These are phyloP conservation scores for Phylloporus arenicola DNA, from an alignment of 768 basidiomycete genomes.

Conservation along the genomic window DNA sequence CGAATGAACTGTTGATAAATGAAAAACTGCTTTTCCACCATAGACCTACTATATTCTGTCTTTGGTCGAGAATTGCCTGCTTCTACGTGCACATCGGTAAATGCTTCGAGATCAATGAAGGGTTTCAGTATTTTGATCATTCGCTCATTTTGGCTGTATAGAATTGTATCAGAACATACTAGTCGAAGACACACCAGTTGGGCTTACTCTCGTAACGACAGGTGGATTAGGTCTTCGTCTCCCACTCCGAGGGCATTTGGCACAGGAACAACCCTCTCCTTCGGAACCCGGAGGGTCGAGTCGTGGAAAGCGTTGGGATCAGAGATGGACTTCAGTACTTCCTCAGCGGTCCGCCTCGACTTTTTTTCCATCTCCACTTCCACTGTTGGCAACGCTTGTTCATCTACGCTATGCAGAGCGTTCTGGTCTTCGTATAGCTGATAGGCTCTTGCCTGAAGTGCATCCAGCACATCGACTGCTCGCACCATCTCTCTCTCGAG, in stretches of 20 bases:
- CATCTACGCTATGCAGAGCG: slow-evolving; percentile 3
- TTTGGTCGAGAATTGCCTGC: not conserved
- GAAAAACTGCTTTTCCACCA: not conserved
- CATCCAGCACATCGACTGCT: slow-evolving; percentile 16
- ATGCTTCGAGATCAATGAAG: slow-evolving; percentile 3
- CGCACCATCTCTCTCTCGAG: slow-evolving; percentile 27
- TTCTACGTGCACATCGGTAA: not conserved
- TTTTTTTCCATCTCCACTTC: not conserved
- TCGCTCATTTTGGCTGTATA: slow-evolving; percentile 4
- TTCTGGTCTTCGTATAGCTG: slow-evolving; percentile 10
- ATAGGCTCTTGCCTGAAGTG: slow-evolving; percentile 16
- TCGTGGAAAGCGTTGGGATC: not conserved
- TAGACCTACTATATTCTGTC: not conserved
- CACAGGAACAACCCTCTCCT: not conserved
- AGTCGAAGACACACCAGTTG: not conserved
- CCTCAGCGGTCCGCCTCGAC: not conserved
- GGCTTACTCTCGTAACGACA: slow-evolving; percentile 10
- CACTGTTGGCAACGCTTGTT: not conserved
- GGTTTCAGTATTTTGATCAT: not conserved
- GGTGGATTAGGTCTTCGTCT: slow-evolving; percentile 16
- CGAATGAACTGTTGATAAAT: slow-evolving; percentile 23
- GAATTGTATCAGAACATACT: not conserved
- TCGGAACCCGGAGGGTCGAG: not conserved
- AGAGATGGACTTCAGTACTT: not conserved
- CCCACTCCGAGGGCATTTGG: not conserved